Conservation (phyloP, 768 basidiomycete species). For the Rhizopogon rudus region DNA sequence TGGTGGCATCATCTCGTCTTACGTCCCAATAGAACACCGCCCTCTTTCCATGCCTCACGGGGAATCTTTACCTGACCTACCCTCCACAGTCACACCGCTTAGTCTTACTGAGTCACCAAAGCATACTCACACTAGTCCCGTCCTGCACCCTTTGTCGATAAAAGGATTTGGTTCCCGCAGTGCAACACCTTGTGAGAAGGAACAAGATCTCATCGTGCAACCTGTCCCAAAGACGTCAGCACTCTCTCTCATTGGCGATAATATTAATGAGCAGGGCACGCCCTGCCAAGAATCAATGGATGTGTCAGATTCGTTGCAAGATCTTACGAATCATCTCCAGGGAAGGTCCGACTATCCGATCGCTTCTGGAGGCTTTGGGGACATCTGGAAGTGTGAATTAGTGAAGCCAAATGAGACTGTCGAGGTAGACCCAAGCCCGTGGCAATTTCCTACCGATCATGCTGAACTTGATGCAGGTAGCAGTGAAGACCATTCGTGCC, state of each 20-base stretch:
- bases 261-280: not conserved
- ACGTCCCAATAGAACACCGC: slow-evolving; percentile 27
- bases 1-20: slow-evolving; percentile 46
- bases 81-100: slow-evolving; percentile 1
- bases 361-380: too few relatives aligned
- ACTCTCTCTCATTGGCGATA: not conserved
- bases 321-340: too few relatives aligned
- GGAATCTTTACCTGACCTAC: slow-evolving; percentile 9
- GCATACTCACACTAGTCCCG: slow-evolving; percentile 18
- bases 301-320: too few relatives aligned
- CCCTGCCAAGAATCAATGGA: not conserved
- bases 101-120: not conserved
- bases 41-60: slow-evolving; percentile 24
- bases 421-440: too few relatives aligned
- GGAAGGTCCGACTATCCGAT: too few relatives aligned
- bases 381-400: too few relatives aligned
- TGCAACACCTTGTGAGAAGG: slow-evolving; percentile 42
- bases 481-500: too few relatives aligned
- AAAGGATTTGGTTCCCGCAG: slow-evolving; percentile 49
- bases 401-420: too few relatives aligned
- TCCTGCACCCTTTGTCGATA: slow-evolving; percentile 37
- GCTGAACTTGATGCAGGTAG: too few relatives aligned
- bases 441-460: too few relatives aligned
- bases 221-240: not conserved
- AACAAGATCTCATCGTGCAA: not conserved